A percentile compares a stretch with the other conserved stretches of the same genome.
phyloP scores from a whole-genome alignment of 2,329 filamentous ascomycete genomes.

The Pseudophaeomoniella oleicola region DNA sequence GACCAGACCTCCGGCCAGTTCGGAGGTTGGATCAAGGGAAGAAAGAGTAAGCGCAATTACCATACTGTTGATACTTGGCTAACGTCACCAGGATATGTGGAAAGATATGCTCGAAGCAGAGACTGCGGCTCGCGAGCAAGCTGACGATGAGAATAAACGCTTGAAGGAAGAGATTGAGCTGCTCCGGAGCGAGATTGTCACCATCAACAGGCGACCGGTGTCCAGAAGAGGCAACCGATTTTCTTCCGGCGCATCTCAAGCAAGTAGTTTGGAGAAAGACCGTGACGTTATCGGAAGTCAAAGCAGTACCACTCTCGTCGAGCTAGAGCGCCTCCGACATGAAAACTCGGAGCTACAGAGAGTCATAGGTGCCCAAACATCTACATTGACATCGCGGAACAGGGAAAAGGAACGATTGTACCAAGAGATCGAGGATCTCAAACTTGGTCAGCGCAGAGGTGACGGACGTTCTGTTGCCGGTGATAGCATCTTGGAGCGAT shows the following conservation, averaged over 20 bases:
- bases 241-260: conserved; percentile 23
- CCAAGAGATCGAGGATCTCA: conserved; percentile 93
- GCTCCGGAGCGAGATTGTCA: conserved; percentile 32
- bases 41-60: conserved; percentile 18
- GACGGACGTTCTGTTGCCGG: conserved; percentile 49
- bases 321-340: conserved; percentile 68
- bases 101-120: conserved; percentile 91
- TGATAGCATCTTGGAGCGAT: conserved; percentile 89
- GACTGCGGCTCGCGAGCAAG: conserved; percentile 72
- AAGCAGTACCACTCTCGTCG: conserved; percentile 59
- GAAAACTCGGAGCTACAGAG: conserved; percentile 86
- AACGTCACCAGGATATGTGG: conserved; percentile 82
- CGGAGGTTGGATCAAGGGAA: conserved; percentile 33
- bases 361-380: conserved; percentile 89
- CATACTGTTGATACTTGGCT: too few species aligned
- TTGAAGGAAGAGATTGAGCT: conserved; percentile 74
- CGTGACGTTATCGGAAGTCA: conserved; percentile 34
- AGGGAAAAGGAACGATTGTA: conserved; percentile 89
- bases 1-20: conserved; percentile 28
- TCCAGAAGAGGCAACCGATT: conserved; percentile 16
- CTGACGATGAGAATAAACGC: conserved; percentile 73
- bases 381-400: conserved; percentile 92
- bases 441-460: conserved; percentile 66
- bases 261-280: conserved; percentile 20
- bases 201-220: neutral